phyloP scores from a whole-genome alignment of 371 early-diverging fungal species.

The Syncephalastrum sp. region DNA sequence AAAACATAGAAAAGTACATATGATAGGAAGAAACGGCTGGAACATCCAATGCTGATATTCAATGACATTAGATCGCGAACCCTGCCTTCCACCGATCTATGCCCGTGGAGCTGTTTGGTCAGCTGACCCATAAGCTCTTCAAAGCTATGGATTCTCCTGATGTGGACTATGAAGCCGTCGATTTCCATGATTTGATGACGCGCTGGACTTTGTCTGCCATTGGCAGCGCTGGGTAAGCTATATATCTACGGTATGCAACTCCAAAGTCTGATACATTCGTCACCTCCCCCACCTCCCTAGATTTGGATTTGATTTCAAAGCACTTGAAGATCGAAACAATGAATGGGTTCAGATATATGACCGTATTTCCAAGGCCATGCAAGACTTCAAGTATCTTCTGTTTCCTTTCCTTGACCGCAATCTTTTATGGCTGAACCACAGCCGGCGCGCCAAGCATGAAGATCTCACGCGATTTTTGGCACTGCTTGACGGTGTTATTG shows the following conservation, averaged over 20 bases:
- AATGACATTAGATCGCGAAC: constrained; percentile 24
- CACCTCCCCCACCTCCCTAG: background rate
- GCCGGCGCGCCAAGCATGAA: constrained; percentile 17
- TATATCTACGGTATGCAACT: background rate
- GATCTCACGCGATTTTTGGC: constrained; percentile 13
- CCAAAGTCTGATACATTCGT: background rate
- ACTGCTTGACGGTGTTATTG: constrained; percentile 25
- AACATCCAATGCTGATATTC: background rate
- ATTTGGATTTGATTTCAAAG: constrained; percentile 34
- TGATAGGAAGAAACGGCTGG: no score
- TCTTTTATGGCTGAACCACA: constrained; percentile 9
- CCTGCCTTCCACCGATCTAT: constrained; percentile 37
- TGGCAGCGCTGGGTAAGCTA: constrained; percentile 29
- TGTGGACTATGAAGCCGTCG: constrained; percentile 8
- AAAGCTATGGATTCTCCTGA: constrained; percentile 14
- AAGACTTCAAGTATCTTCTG: constrained; percentile 38
- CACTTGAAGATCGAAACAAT: constrained; percentile 21
- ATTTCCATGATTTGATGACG: constrained; percentile 25
- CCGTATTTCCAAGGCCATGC: constrained; percentile 16
- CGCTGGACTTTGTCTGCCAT: constrained; percentile 38
- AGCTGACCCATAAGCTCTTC: constrained; percentile 21
- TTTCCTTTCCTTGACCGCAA: constrained; percentile 50
- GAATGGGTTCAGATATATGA: constrained; percentile 31
- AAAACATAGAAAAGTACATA: constrained; percentile 25
- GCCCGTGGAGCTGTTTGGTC: constrained; percentile 36